Conservation (phyloP, 805 yeast genomes). For the Barnettozyma botsteinii region DNA sequence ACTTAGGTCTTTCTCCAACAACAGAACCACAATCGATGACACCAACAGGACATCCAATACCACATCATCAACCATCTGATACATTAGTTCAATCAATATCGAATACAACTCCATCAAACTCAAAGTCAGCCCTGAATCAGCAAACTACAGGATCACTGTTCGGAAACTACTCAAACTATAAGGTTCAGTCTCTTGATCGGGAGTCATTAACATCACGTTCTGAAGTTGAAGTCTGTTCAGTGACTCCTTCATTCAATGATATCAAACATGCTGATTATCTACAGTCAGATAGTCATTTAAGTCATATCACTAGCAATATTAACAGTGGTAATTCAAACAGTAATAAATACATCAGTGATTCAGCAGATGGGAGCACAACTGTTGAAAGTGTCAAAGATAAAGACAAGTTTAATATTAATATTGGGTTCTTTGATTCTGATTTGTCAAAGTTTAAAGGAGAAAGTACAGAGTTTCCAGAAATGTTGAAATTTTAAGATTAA, state of each 20-base stretch:
- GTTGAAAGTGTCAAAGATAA: neutral
- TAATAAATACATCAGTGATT: neutral
- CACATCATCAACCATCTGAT: neutral
- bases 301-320: neutral
- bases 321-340: neutral
- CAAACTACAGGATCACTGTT: constrained; percentile 2
- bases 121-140: neutral
- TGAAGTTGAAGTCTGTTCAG: constrained; percentile 33
- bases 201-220: constrained; percentile 5
- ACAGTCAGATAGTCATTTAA: neutral
- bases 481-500: constrained; percentile 5
- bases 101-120: neutral
- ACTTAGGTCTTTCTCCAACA: constrained; percentile 7
- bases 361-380: constrained; percentile 1
- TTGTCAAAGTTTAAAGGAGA: constrained; percentile 1
- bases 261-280: constrained; percentile 19
- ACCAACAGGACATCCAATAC: constrained; percentile 2
- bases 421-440: constrained; percentile 6
- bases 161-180: constrained; percentile 6
- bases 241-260: constrained; percentile 38
- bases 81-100: neutral
- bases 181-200: constrained; percentile 4
- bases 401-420: constrained; percentile 1
- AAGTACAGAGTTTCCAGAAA: constrained; percentile 6
- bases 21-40: constrained; percentile 7